Conservation (phyloP, 371 early-diverging fungal species). For the Rhizopus delemar region DNA sequence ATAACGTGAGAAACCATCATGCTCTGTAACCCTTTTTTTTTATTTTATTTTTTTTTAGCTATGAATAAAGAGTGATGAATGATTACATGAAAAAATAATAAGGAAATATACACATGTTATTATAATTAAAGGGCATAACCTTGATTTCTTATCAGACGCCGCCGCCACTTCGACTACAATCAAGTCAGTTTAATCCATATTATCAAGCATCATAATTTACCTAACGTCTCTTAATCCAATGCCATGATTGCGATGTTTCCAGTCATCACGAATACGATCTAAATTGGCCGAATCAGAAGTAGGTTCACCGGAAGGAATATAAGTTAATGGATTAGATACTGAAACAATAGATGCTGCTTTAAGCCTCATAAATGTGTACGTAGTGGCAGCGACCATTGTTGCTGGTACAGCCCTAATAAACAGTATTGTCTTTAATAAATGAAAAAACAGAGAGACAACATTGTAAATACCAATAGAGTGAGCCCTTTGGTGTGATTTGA, state of each 20-base stretch:
- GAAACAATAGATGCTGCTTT: slow-evolving; percentile 11
- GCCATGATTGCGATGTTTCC: slow-evolving; percentile 43
- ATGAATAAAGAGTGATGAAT: neutral
- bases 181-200: neutral
- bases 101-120: neutral
- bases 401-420: slow-evolving; percentile 18
- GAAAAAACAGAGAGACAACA: neutral
- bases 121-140: neutral
- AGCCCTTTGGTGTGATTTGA: slow-evolving; percentile 6
- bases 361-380: slow-evolving; percentile 14
- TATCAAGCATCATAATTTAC: slow-evolving; percentile 16
- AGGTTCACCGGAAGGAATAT: slow-evolving; percentile 38
- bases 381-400: slow-evolving; percentile 11
- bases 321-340: slow-evolving; percentile 31
- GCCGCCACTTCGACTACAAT: slow-evolving; percentile 38
- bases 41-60: no score
- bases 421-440: neutral
- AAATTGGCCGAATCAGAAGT: slow-evolving; percentile 37
- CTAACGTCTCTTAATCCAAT: slow-evolving; percentile 48
- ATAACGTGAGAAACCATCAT: slow-evolving; percentile 11
- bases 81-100: no score
- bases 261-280: slow-evolving; percentile 44
- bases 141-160: slow-evolving; percentile 23
- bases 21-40: neutral
- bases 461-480: slow-evolving; percentile 10